Conservation (phyloP, 352 stramenopile genomes). For the Phytophthora multivora region DNA sequence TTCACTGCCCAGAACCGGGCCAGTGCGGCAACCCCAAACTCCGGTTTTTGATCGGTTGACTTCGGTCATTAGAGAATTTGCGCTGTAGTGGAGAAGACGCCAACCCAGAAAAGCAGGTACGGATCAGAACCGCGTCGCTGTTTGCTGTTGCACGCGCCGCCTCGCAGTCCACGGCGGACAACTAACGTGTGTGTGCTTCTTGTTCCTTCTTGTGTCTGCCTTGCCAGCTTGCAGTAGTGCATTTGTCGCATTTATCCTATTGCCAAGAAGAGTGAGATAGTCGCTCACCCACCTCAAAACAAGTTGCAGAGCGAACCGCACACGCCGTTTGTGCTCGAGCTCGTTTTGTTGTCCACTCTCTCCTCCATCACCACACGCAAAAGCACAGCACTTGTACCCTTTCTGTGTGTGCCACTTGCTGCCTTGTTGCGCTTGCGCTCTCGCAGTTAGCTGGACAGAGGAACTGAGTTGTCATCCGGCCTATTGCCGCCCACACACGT, state of each 20-base stretch:
- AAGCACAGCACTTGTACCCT: constrained; percentile 15
- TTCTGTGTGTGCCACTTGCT: constrained; percentile 32
- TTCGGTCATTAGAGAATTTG: constrained; percentile 48
- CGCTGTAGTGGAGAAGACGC: constrained; percentile 18
- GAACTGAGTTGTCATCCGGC: constrained; percentile 15
- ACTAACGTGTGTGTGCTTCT: constrained; percentile 6
- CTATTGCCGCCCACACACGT: constrained; percentile 15
- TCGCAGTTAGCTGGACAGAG: constrained; percentile 27
- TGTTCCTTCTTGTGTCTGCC: constrained; percentile 3
- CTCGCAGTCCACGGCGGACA: background rate
- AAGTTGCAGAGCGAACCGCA: constrained; percentile 40
- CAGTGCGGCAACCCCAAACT: constrained; percentile 15
- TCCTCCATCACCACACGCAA: constrained; percentile 14
- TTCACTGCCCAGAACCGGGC: constrained; percentile 12
- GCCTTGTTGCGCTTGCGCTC: constrained; percentile 38
- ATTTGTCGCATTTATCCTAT: constrained; percentile 31
- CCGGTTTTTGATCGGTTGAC: constrained; percentile 19
- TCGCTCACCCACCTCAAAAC: constrained; percentile 37
- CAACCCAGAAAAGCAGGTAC: constrained; percentile 21
- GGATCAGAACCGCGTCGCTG: constrained; percentile 12
- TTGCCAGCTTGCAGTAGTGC: constrained; percentile 24
- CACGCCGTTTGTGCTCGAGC: constrained; percentile 36
- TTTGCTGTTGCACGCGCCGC: background rate
- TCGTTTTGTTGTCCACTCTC: constrained; percentile 33
- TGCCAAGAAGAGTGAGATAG: constrained; percentile 27